Evolutionary conservation across 2,329 filamentous ascomycete species (phyloP), one percentile per base, ranked within the genome.

Genomic region (Xylariaceae sp.): DNA sequence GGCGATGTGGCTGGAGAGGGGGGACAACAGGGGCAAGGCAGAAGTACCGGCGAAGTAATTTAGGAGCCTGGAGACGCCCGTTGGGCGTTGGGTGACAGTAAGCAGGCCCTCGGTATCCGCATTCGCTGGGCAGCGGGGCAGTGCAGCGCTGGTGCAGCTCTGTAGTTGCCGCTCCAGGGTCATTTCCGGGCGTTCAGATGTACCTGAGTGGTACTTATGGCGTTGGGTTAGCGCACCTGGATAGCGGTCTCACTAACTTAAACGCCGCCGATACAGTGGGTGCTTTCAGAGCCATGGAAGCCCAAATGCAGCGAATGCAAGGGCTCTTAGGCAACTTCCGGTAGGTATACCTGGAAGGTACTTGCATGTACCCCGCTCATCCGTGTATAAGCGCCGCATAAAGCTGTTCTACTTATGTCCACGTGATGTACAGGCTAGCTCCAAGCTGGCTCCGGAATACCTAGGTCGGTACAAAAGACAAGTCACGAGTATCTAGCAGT

Each of bases 1-100:
- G 63, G 63, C 61, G 59, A 63, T 67, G 65, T 67, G 65, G 65
- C 65, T 67, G 65, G 65, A 64, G 65, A 63, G 56, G 50, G 48
- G 48, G 52, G 57, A 50, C 50, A 54, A 37, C 8, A 11, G 60
- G 49, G 50, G 53, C 46, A 50, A 53, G 50, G 53, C 19, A 41
- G 47, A 52, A 53, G 37, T 42, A 39, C 39, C 39, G 19, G 39
- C 6, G 12, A 19, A 26, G 19, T 19, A 19, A 19, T 19, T 19
- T 19, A 19, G 19, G 19, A 19, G 19, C 4, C 39, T 41, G 39
- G 39, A 41, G 40, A 9, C 6, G 19, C 19, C 19, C 19, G 19
- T 19, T 19, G 19, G 19, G 19, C 19, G 19, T 1, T 19, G 19
- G 19, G 40, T 19, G 39, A 41, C 39, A 26, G 12, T n/a, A n/a